Base-by-base conservation (phyloP, 345 rosid genomes). In the Populus alba region DNA sequence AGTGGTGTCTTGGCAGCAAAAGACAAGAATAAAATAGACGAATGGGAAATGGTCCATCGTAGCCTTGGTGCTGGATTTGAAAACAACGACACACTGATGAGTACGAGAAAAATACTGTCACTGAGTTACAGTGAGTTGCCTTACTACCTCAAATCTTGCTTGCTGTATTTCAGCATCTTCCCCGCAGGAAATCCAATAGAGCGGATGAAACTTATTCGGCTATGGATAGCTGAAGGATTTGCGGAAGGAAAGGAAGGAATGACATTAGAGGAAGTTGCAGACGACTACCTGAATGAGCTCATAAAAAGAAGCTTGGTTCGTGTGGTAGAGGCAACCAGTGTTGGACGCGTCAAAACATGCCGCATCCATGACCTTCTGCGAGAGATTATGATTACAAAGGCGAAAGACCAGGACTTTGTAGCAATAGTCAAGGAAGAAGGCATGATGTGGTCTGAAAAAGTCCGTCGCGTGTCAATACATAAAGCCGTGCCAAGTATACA, bases 191-290 rank as follows among this genome's bases (percentile, higher is more conserved):
- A 49, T 37, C 78, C 22, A 0, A 75, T 66, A 5, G 23, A n/a
- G 13, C 45, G 6, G 0, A 47, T 12, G 43, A 66, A 45, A 20
- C 78, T 75, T 11, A 22, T 33, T 33, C 71, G 71, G 18, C 13
- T 75, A 18, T 75, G 78, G 78, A 41, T 47, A 39, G 78, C 78
- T 2, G 71, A 75, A 75, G 71, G 78, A 31, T 66, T 75, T 22
- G 71, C 66, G 35, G 43, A 66, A 22, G 78, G 18, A 47, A 66
- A 66, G 7, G 33, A 66, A 6, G 71, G 78, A 47, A 66, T 18
- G n/a, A 27, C 49, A 3, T 8, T 66, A 2, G 71, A 75, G 33
- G 72, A 76, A 1, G 78, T 76, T 7, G 72, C 72, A n/a, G 78
- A 67, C 29, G 66, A n/a, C 12, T 76, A 67, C 8, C 61, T 76